phyloP scores from a whole-genome alignment of 2,329 filamentous ascomycete genomes.

The Hymenoscyphus repandus region DNA sequence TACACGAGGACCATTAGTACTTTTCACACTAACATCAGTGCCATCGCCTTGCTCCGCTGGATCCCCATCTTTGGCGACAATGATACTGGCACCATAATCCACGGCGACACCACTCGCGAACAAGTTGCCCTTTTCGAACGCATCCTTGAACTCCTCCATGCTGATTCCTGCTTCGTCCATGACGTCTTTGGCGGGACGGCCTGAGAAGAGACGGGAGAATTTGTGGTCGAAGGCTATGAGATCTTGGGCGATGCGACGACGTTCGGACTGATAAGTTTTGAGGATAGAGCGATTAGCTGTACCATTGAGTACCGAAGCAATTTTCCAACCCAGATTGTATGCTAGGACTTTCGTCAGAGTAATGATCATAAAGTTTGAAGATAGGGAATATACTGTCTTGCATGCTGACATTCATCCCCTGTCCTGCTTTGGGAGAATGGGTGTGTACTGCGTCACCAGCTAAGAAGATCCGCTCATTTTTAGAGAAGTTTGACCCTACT shows the following conservation, averaged over 20 bases:
- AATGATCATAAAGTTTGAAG: no score
- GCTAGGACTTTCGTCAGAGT: conserved; percentile 21
- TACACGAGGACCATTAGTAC: not conserved
- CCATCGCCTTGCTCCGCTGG: conserved; percentile 41
- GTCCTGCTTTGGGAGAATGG: conserved; percentile 58
- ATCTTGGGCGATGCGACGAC: conserved; percentile 56
- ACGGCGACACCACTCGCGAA: conserved; percentile 54
- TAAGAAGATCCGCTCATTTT: conserved; percentile 45
- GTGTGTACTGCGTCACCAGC: conserved; percentile 46
- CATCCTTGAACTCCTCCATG: conserved; percentile 57
- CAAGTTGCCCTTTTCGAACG: conserved; percentile 52
- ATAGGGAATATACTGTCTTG: conserved; percentile 40
- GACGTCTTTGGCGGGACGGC: conserved; percentile 46
- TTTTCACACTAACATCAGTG: conserved; percentile 37
- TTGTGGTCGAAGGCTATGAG: conserved; percentile 60
- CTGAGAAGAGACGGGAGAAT: conserved; percentile 51
- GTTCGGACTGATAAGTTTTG: conserved; percentile 57
- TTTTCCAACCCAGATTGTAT: conserved; percentile 58
- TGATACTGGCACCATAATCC: conserved; percentile 49
- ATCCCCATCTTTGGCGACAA: conserved; percentile 48
- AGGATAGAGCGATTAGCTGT: conserved; percentile 45
- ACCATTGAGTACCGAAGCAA: conserved; percentile 30
- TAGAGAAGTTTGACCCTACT: conserved; percentile 45
- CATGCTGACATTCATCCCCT: conserved; percentile 54
- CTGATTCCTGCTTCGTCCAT: conserved; percentile 45